Conservation (phyloP, 768 basidiomycete species). For the Auriscalpium orientale region DNA sequence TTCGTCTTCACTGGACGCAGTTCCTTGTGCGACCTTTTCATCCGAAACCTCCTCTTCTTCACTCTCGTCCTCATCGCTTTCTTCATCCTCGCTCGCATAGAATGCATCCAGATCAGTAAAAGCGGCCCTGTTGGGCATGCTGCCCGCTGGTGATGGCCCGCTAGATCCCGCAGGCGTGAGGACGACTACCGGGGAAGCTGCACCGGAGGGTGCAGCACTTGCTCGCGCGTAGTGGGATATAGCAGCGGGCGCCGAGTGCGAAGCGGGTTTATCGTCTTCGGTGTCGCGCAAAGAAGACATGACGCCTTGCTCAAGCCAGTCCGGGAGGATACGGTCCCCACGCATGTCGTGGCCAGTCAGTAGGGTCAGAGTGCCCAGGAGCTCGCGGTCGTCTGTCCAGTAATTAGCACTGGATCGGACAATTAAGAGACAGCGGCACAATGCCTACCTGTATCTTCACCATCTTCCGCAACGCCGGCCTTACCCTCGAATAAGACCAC, state of each 20-base stretch:
- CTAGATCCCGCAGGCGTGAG: slow-evolving; percentile 42
- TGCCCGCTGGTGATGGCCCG: slow-evolving; percentile 22
- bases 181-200: slow-evolving; percentile 38
- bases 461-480: slow-evolving; percentile 33
- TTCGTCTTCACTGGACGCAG: slow-evolving; percentile 4
- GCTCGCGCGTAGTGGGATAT: slow-evolving; percentile 31
- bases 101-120: slow-evolving; percentile 67
- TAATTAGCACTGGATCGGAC: background rate
- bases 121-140: slow-evolving; percentile 32
- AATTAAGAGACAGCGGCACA: background rate
- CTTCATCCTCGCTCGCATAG: slow-evolving; percentile 38
- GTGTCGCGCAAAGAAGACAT: slow-evolving; percentile 68
- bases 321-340: slow-evolving; percentile 53
- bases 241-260: slow-evolving; percentile 28
- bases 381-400: slow-evolving; percentile 28
- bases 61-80: slow-evolving; percentile 21
- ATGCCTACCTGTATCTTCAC: slow-evolving; percentile 6
- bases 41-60: slow-evolving; percentile 26
- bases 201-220: slow-evolving; percentile 21
- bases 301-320: slow-evolving; percentile 85
- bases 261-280: slow-evolving; percentile 41
- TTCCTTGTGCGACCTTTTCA: slow-evolving; percentile 22
- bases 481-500: slow-evolving; percentile 79
- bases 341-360: slow-evolving; percentile 50
- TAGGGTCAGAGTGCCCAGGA: slow-evolving; percentile 61